A percentile compares a stretch with the other conserved stretches of the same genome.
phyloP scores from a whole-genome alignment of 1,284 basidiomycete genomes.

The Mycosarcoma mackinlayi region DNA sequence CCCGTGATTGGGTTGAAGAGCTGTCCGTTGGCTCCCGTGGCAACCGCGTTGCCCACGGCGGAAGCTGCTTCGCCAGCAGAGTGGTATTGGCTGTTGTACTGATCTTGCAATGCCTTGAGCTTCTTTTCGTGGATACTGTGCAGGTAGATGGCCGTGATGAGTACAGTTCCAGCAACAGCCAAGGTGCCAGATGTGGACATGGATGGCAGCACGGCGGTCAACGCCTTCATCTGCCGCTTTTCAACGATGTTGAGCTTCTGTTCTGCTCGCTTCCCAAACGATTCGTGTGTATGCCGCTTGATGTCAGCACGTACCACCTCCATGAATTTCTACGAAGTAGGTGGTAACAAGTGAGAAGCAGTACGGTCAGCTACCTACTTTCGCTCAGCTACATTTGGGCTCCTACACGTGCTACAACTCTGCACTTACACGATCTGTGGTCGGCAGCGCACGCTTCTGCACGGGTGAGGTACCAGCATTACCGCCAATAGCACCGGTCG shows the following conservation, averaged over 20 bases:
- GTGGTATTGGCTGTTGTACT: conserved; percentile 24
- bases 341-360: too few relatives aligned
- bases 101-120: neutral
- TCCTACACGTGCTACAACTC: too few relatives aligned
- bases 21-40: conserved; percentile 32
- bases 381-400: neutral
- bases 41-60: conserved; percentile 35
- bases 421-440: neutral
- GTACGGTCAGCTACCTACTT: neutral
- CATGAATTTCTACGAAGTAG: too few relatives aligned
- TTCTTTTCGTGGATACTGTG: conserved; percentile 27
- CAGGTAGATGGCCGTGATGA: conserved; percentile 23
- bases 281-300: too few relatives aligned
- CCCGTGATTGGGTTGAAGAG: conserved; percentile 45
- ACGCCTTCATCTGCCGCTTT: conserved; percentile 7
- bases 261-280: too few relatives aligned
- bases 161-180: conserved; percentile 7
- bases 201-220: conserved; percentile 10
- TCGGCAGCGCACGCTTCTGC: conserved; percentile 17
- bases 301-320: too few relatives aligned
- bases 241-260: neutral
- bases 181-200: conserved; percentile 3
- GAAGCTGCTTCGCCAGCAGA: conserved; percentile 29
- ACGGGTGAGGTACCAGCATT: neutral
- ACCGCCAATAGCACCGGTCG: neutral